A percentile compares a stretch with the other conserved stretches of the same genome.
Evolutionary conservation across 805 yeast species (phyloP).

Genomic region (Lipomyces kockii): DNA sequence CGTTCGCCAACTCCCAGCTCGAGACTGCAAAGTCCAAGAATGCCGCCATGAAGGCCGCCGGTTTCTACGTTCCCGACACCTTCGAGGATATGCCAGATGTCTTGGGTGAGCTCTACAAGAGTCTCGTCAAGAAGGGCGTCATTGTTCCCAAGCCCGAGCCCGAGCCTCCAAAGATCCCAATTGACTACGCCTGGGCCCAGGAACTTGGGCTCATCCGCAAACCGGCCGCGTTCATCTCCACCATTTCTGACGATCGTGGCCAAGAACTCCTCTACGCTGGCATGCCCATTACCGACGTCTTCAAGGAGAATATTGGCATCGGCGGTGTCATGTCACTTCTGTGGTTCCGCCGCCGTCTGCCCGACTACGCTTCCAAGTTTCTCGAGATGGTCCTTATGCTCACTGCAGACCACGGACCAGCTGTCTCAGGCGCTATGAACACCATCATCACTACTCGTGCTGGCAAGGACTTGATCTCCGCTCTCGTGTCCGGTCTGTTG

Average conservation of each 20-base stretch:
- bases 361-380: constrained; percentile 52
- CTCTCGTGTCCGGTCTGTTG: constrained; percentile 52
- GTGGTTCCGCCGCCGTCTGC: constrained; percentile 54
- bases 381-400: constrained; percentile 56
- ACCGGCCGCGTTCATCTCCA: constrained; percentile 55
- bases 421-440: constrained; percentile 55
- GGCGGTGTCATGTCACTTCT: constrained; percentile 55
- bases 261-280: constrained; percentile 54
- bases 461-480: constrained; percentile 54
- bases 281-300: constrained; percentile 53
- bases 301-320: constrained; percentile 54
- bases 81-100: constrained; percentile 54
- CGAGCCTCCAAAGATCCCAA: constrained; percentile 54
- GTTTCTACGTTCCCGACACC: constrained; percentile 87
- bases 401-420: constrained; percentile 56
- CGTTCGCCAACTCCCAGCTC: constrained; percentile 70
- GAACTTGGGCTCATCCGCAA: constrained; percentile 54
- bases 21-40: constrained; percentile 71
- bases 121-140: constrained; percentile 53
- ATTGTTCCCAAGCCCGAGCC: constrained; percentile 51
- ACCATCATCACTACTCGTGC: constrained; percentile 55
- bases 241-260: constrained; percentile 55
- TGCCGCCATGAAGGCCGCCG: constrained; percentile 86
- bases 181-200: constrained; percentile 56
- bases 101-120: constrained; percentile 70